Base-by-base conservation (phyloP, 2,329 filamentous ascomycete species). In the Fusarium sulawesiense region DNA sequence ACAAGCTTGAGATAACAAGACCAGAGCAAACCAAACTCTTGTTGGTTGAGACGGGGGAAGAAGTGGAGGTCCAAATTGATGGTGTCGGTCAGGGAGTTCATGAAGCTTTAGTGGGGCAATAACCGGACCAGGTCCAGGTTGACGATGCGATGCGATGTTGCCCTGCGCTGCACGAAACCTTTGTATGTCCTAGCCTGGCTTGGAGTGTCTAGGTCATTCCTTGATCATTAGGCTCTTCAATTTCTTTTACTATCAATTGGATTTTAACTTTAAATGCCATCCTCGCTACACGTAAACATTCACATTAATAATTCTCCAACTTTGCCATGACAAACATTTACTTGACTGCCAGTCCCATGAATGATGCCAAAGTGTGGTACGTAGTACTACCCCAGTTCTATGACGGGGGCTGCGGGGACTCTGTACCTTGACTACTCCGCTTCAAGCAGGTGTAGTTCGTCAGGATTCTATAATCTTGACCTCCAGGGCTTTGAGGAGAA, bases 61-160 rank as follows among this genome's bases (percentile, higher is more conserved):
- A 69, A 68, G 66, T 68, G 59, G 66, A 55, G 41, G 46, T 53
- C 21, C 21, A 23, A 23, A 23, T 23, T 23, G 21, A 23, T 64
- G 34, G 65, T 57, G 63, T 48, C 55, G 51, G 51, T 55, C 51
- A 54, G 60, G 57, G 60, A 30, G 46, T 42, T 60, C 30, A 44
- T 64, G 51, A 57, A 68, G 64, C 58, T 68, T 47, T 58, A 56
- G 65, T 68, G 65, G 65, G 65, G 64, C 64, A 48, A 16, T 10
- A 6, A 45, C 41, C 30, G 34, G 48, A 21, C 56, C 46, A 59
- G 60, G 59, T 47, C 27, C 41, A 41, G 60, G 37, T 47, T 55
- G 47, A 50, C 45, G 37, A 63, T 51, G 57, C 45, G 27, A 60
- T 58, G 32, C 57, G 53, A 61, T 59, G 57, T 32, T 45, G 20